Evolutionary conservation across 2,329 filamentous ascomycete genomes (phyloP), one percentile per base, ranked within the genome.

Genomic region (Sclerotinia spermophila): DNA sequence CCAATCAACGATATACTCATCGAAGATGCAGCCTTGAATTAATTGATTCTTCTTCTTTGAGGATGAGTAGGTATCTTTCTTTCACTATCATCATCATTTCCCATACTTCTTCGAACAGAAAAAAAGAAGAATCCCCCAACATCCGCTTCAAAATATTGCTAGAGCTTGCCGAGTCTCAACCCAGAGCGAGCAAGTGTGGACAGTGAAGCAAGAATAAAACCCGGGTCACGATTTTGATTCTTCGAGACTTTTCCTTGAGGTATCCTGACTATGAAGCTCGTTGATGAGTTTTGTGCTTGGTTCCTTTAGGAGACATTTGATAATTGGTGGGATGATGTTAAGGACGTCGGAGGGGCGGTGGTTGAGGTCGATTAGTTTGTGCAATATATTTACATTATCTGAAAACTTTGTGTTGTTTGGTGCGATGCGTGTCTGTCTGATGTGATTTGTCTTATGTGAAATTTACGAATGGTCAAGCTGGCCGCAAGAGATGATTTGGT

Each of bases 181-280:
- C 80, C 80, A 84, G 83, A 83, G 82, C 82, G 83, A 77, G 82
- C 81, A 81, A 83, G 85, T 86, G 85, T 86, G 84, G 85, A 86
- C 83, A 83, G 77, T 81, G 84, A 85, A 86, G 85, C 85, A 82
- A 86, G 81, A 86, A 79, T 79, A 80, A 84, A 73, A 80, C 71
- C 75, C 69, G 77, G 19, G 76, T 78, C 74, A 72, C 74, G 75
- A 78, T 78, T 76, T 77, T 78, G 77, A 78, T 78, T 79, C 77
- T 78, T 79, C 77, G 76, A 78, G 75, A 77, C 78, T 66, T 75
- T 77, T 78, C 78, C 79, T 74, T 75, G 45, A 70, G 64, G 72
- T 75, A 74, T 42, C 74, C 75, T 75, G 65, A 38, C 74, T 73
- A 71, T 74, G 70, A 71, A 69, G 71, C 76, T 76, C 30, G 33